phyloP scores from a whole-genome alignment of 306 rosid species.

The Cicer chorassanicum region DNA sequence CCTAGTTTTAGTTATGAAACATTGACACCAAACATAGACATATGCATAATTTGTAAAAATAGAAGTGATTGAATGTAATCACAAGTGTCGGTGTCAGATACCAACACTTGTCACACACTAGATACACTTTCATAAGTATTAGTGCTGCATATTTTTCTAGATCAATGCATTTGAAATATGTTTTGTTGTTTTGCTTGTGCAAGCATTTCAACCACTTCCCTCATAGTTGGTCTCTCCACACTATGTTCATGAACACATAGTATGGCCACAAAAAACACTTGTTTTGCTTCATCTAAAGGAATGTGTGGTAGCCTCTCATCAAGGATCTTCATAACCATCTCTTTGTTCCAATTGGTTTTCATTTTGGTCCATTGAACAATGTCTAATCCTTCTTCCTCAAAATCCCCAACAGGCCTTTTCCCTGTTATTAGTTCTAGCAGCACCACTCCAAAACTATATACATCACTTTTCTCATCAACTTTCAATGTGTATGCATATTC shows the following conservation, averaged over 20 bases:
- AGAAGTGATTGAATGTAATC: no score
- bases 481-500: constrained; percentile 84
- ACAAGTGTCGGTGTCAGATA: no score
- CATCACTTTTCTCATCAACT: constrained; percentile 79
- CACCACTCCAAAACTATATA: constrained; percentile 77
- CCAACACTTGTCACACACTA: no score
- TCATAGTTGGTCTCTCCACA: constrained; percentile 80
- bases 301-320: constrained; percentile 57
- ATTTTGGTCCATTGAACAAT: constrained; percentile 73
- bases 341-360: constrained; percentile 60
- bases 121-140: no score
- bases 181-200: constrained; percentile 67
- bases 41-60: no score
- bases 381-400: constrained; percentile 75
- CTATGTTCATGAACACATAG: constrained; percentile 75
- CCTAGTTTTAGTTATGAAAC: no score
- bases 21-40: no score
- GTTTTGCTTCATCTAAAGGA: constrained; percentile 66
- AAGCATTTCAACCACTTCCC: constrained; percentile 83
- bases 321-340: constrained; percentile 59
- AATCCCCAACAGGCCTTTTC: constrained; percentile 69
- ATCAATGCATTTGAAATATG: constrained; percentile 59
- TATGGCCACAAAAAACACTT: constrained; percentile 71
- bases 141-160: not conserved
- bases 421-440: constrained; percentile 74